phyloP scores from a whole-genome alignment of 805 yeast species.

The Metschnikowia lachancei region DNA sequence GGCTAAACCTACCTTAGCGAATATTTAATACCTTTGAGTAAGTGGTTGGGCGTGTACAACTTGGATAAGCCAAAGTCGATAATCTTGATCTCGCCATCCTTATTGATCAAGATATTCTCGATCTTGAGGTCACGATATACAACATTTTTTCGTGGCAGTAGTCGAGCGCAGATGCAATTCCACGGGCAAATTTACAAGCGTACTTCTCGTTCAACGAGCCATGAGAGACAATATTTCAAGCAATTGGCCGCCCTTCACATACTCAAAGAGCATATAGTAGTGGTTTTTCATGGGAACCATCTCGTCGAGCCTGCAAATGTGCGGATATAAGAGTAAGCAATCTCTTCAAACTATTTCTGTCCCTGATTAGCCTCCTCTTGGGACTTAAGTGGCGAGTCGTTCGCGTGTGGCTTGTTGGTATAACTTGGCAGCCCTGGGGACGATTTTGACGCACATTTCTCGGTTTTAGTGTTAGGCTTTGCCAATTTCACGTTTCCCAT shows the following conservation, averaged over 20 bases:
- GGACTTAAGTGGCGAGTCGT: constrained; percentile 63
- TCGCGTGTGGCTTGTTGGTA: constrained; percentile 69
- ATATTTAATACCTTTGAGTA: too few species aligned
- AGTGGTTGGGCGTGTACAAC: constrained; percentile 64
- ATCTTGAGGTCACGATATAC: constrained; percentile 96
- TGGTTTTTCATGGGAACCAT: constrained; percentile 96
- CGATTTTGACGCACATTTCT: constrained; percentile 87
- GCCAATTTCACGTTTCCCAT: constrained; percentile 99
- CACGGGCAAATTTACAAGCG: constrained; percentile 92
- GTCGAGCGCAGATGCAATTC: constrained; percentile 89
- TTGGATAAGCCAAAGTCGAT: constrained; percentile 96
- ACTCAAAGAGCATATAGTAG: constrained; percentile 94
- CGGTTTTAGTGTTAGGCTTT: constrained; percentile 73
- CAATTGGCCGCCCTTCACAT: constrained; percentile 96
- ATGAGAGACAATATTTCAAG: constrained; percentile 93
- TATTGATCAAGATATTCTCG: constrained; percentile 92
- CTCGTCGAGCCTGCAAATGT: constrained; percentile 86
- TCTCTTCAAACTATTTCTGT: constrained; percentile 79
- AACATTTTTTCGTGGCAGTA: constrained; percentile 92
- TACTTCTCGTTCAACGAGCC: constrained; percentile 91
- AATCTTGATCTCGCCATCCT: constrained; percentile 89
- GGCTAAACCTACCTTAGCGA: too few species aligned
- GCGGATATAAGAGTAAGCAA: constrained; percentile 84
- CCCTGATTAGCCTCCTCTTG: constrained; percentile 57
- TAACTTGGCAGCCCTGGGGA: constrained; percentile 80